phyloP scores from a whole-genome alignment of 768 basidiomycete species.

The Amanita pallidorosea region DNA sequence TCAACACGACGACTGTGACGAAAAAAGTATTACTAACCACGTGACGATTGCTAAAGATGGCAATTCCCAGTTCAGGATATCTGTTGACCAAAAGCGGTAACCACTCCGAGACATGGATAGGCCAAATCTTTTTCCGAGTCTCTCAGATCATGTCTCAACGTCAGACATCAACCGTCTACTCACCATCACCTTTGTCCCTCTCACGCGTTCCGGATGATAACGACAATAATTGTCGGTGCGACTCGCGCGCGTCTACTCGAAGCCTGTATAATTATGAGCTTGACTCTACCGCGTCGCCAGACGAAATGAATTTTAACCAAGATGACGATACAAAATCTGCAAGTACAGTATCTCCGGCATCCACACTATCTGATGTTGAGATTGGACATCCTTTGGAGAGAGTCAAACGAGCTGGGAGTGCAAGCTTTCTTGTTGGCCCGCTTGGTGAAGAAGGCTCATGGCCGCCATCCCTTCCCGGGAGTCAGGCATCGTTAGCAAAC shows the following conservation, averaged over 20 bases:
- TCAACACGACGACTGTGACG: not conserved
- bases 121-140: not conserved
- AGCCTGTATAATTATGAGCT: not conserved
- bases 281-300: not conserved
- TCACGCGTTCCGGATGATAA: conserved; percentile 3
- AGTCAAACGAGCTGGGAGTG: conserved; percentile 19
- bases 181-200: not conserved
- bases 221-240: not conserved
- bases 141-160: not conserved
- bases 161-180: not conserved
- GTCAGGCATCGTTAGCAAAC: conserved; percentile 9
- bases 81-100: not conserved
- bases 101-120: not conserved
- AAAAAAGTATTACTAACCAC: not conserved
- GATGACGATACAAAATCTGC: conserved; percentile 10
- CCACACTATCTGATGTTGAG: conserved; percentile 21
- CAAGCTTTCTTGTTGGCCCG: conserved; percentile 8
- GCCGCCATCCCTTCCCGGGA: conserved; percentile 10
- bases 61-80: not conserved
- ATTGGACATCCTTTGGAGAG: conserved; percentile 24
- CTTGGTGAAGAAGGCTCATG: conserved; percentile 6
- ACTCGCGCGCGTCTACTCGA: conserved; percentile 1
- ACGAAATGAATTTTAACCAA: not conserved
- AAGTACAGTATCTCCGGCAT: conserved; percentile 16
- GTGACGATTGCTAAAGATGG: not conserved